These are phyloP conservation scores for Leptodermis oblonga DNA, from an alignment of 257 asterid species.

Conservation along the genomic window DNA sequence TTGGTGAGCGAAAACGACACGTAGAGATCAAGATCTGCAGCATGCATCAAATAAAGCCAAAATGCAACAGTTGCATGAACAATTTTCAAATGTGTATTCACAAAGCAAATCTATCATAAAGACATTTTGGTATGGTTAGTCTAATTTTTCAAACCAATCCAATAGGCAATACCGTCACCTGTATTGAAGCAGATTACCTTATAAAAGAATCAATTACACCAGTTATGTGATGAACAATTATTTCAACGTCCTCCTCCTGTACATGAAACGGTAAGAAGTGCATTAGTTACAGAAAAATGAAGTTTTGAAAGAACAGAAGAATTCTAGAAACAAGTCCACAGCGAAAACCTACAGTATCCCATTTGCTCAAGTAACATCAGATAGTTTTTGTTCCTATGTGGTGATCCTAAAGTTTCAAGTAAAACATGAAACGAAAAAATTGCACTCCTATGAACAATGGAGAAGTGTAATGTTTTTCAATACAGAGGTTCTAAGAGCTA, in stretches of 20 bases:
- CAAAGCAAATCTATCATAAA: neutral
- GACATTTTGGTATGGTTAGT: neutral
- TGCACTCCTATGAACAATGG: neutral
- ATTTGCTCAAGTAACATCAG: neutral
- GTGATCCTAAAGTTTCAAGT: neutral
- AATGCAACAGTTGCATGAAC: neutral
- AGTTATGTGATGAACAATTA: slow-evolving; percentile 61
- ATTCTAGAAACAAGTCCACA: neutral
- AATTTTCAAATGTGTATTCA: too few relatives aligned
- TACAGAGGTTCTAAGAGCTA: neutral
- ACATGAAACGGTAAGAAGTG: slow-evolving; percentile 12
- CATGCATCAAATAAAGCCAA: neutral
- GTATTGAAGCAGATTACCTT: slow-evolving; percentile 38
- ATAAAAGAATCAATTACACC: slow-evolving; percentile 59
- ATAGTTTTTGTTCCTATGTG: neutral
- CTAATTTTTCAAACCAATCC: neutral
- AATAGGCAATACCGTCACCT: neutral
- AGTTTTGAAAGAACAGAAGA: neutral
- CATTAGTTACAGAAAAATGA: neutral
- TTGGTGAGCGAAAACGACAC: neutral
- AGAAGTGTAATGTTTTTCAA: neutral
- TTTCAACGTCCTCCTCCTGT: slow-evolving; percentile 76
- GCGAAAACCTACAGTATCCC: neutral
- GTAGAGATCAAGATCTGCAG: neutral
- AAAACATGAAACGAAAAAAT: neutral